Evolutionary conservation across 164 flowering plant species (phyloP), one percentile per base, ranked within the genome.

Genomic region (Berberis vulgaris): DNA sequence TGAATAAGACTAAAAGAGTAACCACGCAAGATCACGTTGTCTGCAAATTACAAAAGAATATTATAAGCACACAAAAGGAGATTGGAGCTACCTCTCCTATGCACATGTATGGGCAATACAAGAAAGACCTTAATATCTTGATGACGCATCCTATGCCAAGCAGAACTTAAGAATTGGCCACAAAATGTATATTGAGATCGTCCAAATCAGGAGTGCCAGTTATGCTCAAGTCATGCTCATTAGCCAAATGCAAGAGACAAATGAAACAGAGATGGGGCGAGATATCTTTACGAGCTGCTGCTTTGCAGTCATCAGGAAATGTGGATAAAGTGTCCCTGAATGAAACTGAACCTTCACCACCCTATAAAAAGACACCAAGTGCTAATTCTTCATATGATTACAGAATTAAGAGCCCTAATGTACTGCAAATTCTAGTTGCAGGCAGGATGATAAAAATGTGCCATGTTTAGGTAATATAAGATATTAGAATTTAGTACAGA

Each of bases 201-300:
- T 86, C 88, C 80, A 86, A 55, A 70, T 69, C 67, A 62, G 76
- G 10, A 59, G 73, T 74, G 56, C 81, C 86, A 5, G 57, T 64
- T 64, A 89, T 82, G 60, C 68, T 75, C 67, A 86, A 69, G 2
- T 81, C 76, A 64, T 89, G 85, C 78, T 89, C 92, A 65, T 86
- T 89, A n/a, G 96, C 96, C 45, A 89, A 77, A 83, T 89, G 96
- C 65, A 89, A 60, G 2, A 89, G 73, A 67, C 92, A 89, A 52
- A 89, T 86, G 79, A 89, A 89, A 66, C 96, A 85, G 59, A 89
- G 63, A 75, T 89, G 96, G 3, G 92, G 87, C 1, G 96, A 89
- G 59, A 85, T 84, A 43, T 78, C 81, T 57, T 72, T 68, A 43
- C 67, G 44, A 46, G 83, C 73, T 60, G 84, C 77, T 50, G 83